Percentiles rank a stretch among this genome's conserved stretches.
Conservation (phyloP, 2,329 filamentous ascomycete genomes). For the Pestalotiopsis sp. region DNA sequence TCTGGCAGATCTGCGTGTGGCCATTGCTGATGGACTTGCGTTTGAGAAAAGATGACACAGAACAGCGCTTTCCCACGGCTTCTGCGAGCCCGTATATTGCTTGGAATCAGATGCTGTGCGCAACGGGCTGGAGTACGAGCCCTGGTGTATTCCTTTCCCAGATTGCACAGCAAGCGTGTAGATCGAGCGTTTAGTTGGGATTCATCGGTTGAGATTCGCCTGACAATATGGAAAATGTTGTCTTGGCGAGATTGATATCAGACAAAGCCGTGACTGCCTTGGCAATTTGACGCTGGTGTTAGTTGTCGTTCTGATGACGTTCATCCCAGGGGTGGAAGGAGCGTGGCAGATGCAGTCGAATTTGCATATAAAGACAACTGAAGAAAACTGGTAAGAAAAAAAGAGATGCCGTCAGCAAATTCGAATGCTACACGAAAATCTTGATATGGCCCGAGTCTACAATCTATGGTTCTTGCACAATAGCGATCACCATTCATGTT, state of each 20-base stretch:
- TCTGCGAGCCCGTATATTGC: neutral
- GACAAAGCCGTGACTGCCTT: neutral
- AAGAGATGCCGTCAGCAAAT: no score
- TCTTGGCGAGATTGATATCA: neutral
- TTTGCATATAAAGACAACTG: neutral
- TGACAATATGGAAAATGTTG: neutral
- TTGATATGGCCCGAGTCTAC: neutral
- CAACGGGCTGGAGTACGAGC: neutral
- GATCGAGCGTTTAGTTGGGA: neutral
- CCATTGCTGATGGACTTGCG: constrained; percentile 19
- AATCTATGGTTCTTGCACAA: neutral
- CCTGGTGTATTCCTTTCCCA: neutral
- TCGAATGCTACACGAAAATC: neutral
- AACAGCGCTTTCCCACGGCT: neutral
- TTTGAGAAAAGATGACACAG: neutral
- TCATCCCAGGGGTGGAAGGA: neutral
- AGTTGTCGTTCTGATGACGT: neutral
- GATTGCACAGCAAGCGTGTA: neutral
- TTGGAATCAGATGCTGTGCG: no score
- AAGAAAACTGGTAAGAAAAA: no score
- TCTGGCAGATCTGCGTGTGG: constrained; percentile 30
- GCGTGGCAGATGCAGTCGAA: neutral
- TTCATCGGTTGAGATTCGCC: neutral
- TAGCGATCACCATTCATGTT: constrained; percentile 9
- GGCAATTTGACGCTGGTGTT: neutral